These are phyloP conservation scores for Anisodus tanguticus DNA, from an alignment of 257 asterid species.

Conservation along the genomic window DNA sequence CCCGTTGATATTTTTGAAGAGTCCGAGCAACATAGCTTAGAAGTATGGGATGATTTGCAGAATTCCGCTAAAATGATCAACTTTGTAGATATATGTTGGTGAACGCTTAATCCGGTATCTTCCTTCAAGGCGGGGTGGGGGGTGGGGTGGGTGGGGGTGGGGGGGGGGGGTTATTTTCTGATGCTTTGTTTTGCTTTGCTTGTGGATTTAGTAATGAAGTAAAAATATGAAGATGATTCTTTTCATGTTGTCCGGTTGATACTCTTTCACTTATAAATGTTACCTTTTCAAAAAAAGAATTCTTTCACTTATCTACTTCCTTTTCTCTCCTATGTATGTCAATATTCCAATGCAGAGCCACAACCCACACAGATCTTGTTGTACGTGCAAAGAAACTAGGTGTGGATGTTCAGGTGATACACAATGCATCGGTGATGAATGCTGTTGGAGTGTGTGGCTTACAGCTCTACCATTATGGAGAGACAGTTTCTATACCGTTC, in stretches of 20 bases:
- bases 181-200: neutral
- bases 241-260: neutral
- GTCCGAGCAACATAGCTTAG: no score
- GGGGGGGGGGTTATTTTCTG: no score
- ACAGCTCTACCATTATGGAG: constrained; percentile 91
- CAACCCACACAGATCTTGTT: constrained; percentile 92
- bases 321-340: constrained; percentile 28
- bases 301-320: constrained; percentile 1
- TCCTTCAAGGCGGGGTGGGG: neutral
- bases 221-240: neutral
- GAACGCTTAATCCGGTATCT: neutral
- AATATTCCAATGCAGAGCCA: constrained; percentile 59
- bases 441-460: constrained; percentile 93
- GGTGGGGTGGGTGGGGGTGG: no score
- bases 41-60: neutral
- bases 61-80: neutral
- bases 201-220: neutral
- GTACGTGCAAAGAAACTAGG: constrained; percentile 84
- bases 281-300: no score
- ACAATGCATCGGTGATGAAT: constrained; percentile 94
- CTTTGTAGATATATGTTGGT: neutral
- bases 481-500: constrained; percentile 85
- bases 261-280: neutral
- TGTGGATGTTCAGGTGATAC: constrained; percentile 80
- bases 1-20: no score